These are phyloP conservation scores for Cajanus cajan DNA, from an alignment of 306 rosid genomes.

Conservation along the genomic window DNA sequence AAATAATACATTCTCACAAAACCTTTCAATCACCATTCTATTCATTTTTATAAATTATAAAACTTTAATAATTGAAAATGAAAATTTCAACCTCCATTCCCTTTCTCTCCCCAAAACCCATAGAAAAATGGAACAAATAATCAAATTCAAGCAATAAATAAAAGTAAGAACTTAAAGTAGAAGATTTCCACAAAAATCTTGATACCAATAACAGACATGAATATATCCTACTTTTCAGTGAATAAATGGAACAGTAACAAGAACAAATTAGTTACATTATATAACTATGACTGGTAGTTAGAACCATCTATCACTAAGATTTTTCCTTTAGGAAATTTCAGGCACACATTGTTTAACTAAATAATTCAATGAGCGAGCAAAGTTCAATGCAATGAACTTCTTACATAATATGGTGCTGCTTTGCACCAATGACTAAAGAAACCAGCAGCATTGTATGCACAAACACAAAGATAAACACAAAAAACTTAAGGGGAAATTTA, in stretches of 20 bases:
- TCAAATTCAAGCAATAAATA: neutral
- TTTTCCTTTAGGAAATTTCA: neutral
- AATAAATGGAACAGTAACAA: neutral
- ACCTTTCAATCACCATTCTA: neutral
- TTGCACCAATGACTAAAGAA: constrained; percentile 1
- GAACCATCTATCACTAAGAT: constrained; percentile 7
- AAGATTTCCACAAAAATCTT: neutral
- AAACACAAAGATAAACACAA: neutral
- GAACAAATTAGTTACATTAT: neutral
- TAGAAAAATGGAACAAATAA: neutral
- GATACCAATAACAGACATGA: neutral
- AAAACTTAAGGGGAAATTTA: neutral
- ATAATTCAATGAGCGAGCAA: neutral
- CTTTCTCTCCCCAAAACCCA: neutral
- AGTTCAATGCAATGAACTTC: neutral
- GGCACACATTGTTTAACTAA: neutral
- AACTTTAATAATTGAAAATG: neutral
- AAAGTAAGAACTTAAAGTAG: neutral
- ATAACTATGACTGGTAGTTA: neutral
- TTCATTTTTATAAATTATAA: neutral
- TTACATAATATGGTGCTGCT: neutral
- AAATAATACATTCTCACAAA: neutral
- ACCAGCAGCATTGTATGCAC: constrained; percentile 1
- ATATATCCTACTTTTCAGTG: neutral
- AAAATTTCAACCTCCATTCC: neutral